Conservation (phyloP, 1,139 yeast species). For the Candida pseudoviswanathii region DNA sequence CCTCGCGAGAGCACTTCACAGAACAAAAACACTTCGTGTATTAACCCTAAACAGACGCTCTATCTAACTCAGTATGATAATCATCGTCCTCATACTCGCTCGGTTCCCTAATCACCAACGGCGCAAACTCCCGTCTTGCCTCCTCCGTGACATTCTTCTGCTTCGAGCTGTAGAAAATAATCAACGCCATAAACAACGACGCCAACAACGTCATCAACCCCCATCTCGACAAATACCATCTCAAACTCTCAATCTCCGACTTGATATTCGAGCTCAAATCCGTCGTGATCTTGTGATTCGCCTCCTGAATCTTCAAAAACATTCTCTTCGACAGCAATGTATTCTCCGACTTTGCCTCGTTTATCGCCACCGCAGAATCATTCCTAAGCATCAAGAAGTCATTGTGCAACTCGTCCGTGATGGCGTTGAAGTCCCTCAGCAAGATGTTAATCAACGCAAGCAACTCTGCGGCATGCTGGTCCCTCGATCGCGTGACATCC, state of each 20-base stretch:
- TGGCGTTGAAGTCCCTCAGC: slow-evolving; percentile 68
- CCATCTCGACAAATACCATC: slow-evolving; percentile 94
- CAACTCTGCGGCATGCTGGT: slow-evolving; percentile 67
- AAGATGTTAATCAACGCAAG: slow-evolving; percentile 67
- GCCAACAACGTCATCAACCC: slow-evolving; percentile 68
- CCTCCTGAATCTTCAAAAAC: slow-evolving; percentile 75
- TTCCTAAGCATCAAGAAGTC: slow-evolving; percentile 66
- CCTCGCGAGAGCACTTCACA: not conserved
- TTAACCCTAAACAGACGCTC: slow-evolving; percentile 3
- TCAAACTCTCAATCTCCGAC: slow-evolving; percentile 81
- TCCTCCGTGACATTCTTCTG: slow-evolving; percentile 27
- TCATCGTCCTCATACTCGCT: slow-evolving; percentile 53
- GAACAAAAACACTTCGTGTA: too few species aligned
- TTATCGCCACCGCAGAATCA: slow-evolving; percentile 80
- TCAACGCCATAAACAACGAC: slow-evolving; percentile 43
- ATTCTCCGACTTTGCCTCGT: slow-evolving; percentile 85
- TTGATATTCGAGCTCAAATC: slow-evolving; percentile 80
- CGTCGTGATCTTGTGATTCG: slow-evolving; percentile 83
- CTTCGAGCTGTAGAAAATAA: slow-evolving; percentile 43
- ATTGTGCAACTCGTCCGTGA: slow-evolving; percentile 79
- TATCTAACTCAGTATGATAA: slow-evolving; percentile 47
- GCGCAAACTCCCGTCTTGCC: slow-evolving; percentile 40
- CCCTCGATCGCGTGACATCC: slow-evolving; percentile 76
- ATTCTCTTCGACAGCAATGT: slow-evolving; percentile 73
- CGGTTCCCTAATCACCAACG: slow-evolving; percentile 50